Evolutionary conservation across 371 early-diverging fungal species (phyloP).

Genomic region (Mucor plumbeus): DNA sequence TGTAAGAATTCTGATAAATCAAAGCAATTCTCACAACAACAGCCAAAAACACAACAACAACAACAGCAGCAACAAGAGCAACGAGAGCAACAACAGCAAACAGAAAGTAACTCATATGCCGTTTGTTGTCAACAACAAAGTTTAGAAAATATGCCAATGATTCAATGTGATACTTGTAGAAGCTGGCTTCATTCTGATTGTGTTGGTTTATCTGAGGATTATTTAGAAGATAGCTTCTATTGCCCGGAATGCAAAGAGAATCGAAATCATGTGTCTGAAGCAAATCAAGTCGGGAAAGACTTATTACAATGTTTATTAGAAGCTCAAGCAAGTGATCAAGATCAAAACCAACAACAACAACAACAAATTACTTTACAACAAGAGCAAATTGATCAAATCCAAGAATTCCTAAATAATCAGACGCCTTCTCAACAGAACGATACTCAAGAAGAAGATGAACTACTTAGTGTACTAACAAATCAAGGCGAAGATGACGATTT

Average conservation of each 20-base stretch:
- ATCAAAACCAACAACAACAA: constrained; percentile 2
- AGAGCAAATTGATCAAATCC: constrained; percentile 11
- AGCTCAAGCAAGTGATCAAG: constrained; percentile 19
- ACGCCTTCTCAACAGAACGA: background rate
- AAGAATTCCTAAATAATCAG: constrained; percentile 3
- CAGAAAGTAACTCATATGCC: background rate
- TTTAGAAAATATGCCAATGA: constrained; percentile 46
- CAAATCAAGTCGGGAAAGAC: constrained; percentile 11
- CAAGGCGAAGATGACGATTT: background rate
- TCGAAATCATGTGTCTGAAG: constrained; percentile 1
- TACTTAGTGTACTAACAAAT: background rate
- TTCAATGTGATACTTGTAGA: constrained; percentile 59
- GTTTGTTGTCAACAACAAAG: constrained; percentile 31
- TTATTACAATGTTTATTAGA: constrained; percentile 21
- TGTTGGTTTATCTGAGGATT: constrained; percentile 41
- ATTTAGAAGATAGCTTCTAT: constrained; percentile 10
- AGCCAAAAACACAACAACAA: constrained; percentile 16
- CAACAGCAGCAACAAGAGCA: background rate
- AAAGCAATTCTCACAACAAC: constrained; percentile 3
- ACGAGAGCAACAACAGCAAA: background rate
- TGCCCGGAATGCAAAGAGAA: constrained; percentile 7
- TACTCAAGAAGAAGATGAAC: constrained; percentile 15
- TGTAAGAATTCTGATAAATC: constrained; percentile 31
- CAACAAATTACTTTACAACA: background rate
- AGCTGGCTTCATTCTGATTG: constrained; percentile 57